phyloP scores from a whole-genome alignment of 1,284 basidiomycete genomes.

The Xerocomus nothofagi region DNA sequence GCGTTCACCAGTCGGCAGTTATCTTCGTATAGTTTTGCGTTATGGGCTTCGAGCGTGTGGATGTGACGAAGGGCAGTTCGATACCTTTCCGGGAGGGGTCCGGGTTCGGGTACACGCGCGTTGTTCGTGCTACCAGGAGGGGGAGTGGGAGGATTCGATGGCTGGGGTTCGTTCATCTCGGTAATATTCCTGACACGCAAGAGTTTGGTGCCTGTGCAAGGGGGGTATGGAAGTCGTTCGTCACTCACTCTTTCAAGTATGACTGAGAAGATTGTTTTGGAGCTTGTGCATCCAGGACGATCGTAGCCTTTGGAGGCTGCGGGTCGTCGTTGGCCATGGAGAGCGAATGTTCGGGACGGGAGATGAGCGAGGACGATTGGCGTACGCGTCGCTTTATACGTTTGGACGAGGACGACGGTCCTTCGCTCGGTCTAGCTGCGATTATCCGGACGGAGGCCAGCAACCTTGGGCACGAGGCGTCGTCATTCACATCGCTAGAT shows the following conservation, averaged over 20 bases:
- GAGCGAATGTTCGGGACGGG: background rate
- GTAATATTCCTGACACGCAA: constrained; percentile 6
- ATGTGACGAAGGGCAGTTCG: constrained; percentile 36
- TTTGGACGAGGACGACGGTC: constrained; percentile 3
- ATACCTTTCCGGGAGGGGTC: constrained; percentile 39
- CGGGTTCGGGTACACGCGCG: constrained; percentile 41
- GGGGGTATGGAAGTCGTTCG: constrained; percentile 21
- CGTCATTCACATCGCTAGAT: no score
- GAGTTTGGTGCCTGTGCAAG: background rate
- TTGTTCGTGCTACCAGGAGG: constrained; percentile 36
- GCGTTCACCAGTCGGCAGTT: constrained; percentile 42
- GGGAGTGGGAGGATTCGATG: constrained; percentile 36
- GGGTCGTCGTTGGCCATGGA: constrained; percentile 13
- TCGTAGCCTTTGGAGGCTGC: background rate
- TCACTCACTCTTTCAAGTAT: constrained; percentile 17
- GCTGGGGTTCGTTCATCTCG: constrained; percentile 1
- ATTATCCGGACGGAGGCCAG: no score
- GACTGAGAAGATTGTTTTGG: background rate
- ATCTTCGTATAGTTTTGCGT: constrained; percentile 52
- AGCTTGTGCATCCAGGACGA: constrained; percentile 3
- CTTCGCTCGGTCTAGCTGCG: background rate
- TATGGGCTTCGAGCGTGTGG: constrained; percentile 39
- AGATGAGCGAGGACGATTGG: background rate
- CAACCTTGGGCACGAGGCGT: no score
- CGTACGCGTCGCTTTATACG: constrained; percentile 9